Percentiles rank a stretch among this genome's conserved stretches.
Evolutionary conservation across 345 rosid species (phyloP).

Genomic region (Lepidium didymum): DNA sequence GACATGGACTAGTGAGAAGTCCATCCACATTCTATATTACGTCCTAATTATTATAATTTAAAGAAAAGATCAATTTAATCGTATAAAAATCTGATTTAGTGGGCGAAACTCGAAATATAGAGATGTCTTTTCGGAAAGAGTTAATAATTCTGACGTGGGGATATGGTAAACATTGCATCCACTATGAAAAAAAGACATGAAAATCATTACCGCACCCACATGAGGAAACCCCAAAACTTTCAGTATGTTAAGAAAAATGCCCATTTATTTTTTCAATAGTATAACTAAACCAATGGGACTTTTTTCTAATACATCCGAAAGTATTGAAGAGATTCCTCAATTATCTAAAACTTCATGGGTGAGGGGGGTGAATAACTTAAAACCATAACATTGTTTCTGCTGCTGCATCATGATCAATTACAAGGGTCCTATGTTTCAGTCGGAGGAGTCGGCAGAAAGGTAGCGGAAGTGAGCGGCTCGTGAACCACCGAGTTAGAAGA

Average conservation of each 20-base stretch:
- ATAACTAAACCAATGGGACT: background rate
- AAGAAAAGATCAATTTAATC: too few species aligned
- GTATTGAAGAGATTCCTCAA: background rate
- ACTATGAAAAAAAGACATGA: background rate
- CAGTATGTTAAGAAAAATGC: background rate
- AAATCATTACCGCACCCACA: conserved; percentile 12
- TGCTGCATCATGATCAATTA: background rate
- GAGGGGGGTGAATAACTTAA: background rate
- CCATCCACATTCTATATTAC: too few species aligned
- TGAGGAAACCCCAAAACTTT: conserved; percentile 7
- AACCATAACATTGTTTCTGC: background rate
- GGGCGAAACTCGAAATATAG: too few species aligned
- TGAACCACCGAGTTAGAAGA: conserved; percentile 85
- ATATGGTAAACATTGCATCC: background rate
- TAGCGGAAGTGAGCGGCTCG: conserved; percentile 67
- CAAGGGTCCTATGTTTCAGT: conserved; percentile 17
- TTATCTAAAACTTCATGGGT: background rate
- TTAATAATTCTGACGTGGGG: too few species aligned
- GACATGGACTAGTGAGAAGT: too few species aligned
- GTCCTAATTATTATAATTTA: too few species aligned
- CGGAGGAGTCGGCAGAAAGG: conserved; percentile 44
- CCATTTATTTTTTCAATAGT: background rate
- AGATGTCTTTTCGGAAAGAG: too few species aligned
- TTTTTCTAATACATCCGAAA: background rate
- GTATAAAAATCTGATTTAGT: too few species aligned